Base-by-base conservation (phyloP, 495 filamentous ascomycete species). In the Neurospora africana region DNA sequence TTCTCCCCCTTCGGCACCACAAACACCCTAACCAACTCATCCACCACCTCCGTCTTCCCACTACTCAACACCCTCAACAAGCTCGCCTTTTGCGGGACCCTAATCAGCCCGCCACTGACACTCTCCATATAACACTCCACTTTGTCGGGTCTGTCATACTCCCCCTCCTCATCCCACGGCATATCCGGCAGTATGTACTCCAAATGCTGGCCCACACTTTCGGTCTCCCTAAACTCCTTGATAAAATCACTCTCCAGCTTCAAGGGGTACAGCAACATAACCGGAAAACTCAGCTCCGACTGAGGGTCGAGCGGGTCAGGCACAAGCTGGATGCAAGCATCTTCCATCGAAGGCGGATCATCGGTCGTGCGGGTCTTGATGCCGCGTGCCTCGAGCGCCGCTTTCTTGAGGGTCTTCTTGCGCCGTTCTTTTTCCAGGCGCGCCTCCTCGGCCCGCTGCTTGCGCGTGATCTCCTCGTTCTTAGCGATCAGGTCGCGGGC, bases 71-170 rank as follows among this genome's bases (percentile, higher is more conserved):
- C 86, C 83, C 93, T 91, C 73, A 92, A 76, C 73, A 98, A 78
- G 27, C 88, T 83, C 70, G 93, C 81, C 78, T 94, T 96, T 87
- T 90, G 93, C n/a, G 95, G 95, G 0, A 92, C 90, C 81, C 96
- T 97, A 71, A 95, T 86, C 75, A 99, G 76, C 13, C 95, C 96
- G 0, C 94, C 93, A 82, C 19, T 36, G 36, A 83, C 77, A 1
- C 93, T 98, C 83, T 97, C 92, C 86, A 94, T 91, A 78, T 91
- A 99, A 75, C 91, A 94, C 75, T 97, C 94, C n/a, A 98, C 92
- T 8, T 83, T 80, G 0, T 82, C 81, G 0, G 83, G 75, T 27
- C 53, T 30, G 10, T 80, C 84, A 75, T 97, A 97, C 76, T 91
- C 90, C 5, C 86, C 81, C 74, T 86, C 83, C 19, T 78, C 75